Conservation (phyloP, 1,284 basidiomycete species). For the Melanopsichium pennsylvanicum region DNA sequence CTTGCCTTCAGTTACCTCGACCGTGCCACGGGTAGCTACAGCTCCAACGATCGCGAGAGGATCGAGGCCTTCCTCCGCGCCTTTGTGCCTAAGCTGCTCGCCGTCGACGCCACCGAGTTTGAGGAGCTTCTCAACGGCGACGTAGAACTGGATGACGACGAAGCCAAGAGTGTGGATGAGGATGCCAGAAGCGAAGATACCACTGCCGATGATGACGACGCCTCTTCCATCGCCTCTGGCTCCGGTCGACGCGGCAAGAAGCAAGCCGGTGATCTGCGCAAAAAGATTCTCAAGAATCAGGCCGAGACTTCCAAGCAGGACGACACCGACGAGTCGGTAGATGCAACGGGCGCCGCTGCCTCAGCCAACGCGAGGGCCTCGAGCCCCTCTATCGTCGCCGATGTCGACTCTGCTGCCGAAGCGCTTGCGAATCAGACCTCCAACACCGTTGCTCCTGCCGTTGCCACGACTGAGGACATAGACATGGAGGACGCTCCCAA, state of each 20-base stretch:
- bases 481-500: constrained; percentile 44
- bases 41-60: constrained; percentile 77
- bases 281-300: constrained; percentile 49
- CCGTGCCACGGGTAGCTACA: constrained; percentile 74
- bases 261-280: constrained; percentile 46
- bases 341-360: constrained; percentile 33
- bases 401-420: constrained; percentile 35
- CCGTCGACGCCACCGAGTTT: constrained; percentile 73
- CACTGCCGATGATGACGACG: constrained; percentile 43
- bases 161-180: constrained; percentile 62
- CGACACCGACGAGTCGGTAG: constrained; percentile 22
- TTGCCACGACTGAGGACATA: constrained; percentile 29
- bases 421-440: constrained; percentile 45
- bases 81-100: constrained; percentile 85
- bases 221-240: constrained; percentile 39
- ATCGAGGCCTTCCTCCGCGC: constrained; percentile 85
- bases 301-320: constrained; percentile 52
- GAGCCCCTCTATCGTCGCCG: constrained; percentile 42
- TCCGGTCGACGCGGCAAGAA: constrained; percentile 34
- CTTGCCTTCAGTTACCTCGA: constrained; percentile 90
- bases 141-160: constrained; percentile 41
- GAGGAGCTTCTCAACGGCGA: constrained; percentile 54
- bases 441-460: constrained; percentile 37
- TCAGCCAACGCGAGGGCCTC: constrained; percentile 37
- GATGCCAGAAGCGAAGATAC: constrained; percentile 60